phyloP scores from a whole-genome alignment of 345 rosid species.

The Triadica sebifera region DNA sequence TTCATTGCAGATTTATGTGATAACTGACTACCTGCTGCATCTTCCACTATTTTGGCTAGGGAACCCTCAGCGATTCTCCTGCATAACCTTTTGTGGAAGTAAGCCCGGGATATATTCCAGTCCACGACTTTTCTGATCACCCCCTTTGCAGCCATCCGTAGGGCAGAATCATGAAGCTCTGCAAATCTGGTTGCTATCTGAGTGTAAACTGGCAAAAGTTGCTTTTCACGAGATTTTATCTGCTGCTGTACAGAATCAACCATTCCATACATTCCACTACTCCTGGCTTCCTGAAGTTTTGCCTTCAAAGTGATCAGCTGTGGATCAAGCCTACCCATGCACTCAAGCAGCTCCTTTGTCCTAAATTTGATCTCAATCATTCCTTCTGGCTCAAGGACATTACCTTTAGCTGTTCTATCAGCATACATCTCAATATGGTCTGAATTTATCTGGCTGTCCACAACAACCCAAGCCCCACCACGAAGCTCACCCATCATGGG shows the following conservation, averaged over 20 bases:
- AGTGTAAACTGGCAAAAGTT: slow-evolving; percentile 79
- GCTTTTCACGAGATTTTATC: slow-evolving; percentile 74
- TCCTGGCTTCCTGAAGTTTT: slow-evolving; percentile 69
- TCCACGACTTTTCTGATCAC: slow-evolving; percentile 88
- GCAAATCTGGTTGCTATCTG: slow-evolving; percentile 96
- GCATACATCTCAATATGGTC: slow-evolving; percentile 99
- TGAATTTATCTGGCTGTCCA: slow-evolving; percentile 88
- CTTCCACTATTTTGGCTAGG: slow-evolving; percentile 54
- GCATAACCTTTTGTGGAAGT: slow-evolving; percentile 66
- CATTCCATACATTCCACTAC: slow-evolving; percentile 35
- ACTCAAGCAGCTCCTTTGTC: slow-evolving; percentile 85
- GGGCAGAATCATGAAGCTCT: slow-evolving; percentile 88
- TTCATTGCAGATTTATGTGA: slow-evolving; percentile 59
- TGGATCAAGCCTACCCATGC: slow-evolving; percentile 95
- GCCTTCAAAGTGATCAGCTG: slow-evolving; percentile 61
- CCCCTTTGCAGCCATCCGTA: slow-evolving; percentile 95
- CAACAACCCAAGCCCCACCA: slow-evolving; percentile 99
- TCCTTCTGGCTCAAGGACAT: slow-evolving; percentile 99
- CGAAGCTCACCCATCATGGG: slow-evolving; percentile 99
- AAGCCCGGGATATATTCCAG: slow-evolving; percentile 65
- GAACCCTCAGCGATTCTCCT: slow-evolving; percentile 78
- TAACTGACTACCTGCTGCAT: slow-evolving; percentile 67
- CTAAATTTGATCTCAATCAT: slow-evolving; percentile 94
- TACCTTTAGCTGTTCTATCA: slow-evolving; percentile 87
- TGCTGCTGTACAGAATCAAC: slow-evolving; percentile 62